Conservation (phyloP, 495 filamentous ascomycete genomes). For the Penicillium flavigenum region DNA sequence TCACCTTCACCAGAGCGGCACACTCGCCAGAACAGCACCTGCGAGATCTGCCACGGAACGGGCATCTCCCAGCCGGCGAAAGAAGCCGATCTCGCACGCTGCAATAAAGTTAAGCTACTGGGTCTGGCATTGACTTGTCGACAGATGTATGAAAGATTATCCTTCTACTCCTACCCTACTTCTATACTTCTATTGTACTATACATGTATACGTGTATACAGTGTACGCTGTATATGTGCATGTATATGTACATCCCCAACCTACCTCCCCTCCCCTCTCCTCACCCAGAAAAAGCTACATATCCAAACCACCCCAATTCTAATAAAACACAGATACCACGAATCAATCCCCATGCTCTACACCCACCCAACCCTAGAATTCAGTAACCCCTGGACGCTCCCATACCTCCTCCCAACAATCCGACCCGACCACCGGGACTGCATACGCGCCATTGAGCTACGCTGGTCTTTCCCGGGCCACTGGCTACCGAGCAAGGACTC, state of each 20-base stretch:
- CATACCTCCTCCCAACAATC: constrained; percentile 45
- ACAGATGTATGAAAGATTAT: constrained; percentile 22
- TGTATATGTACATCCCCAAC: neutral
- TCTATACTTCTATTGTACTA: neutral
- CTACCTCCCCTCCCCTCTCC: neutral
- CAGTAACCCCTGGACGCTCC: constrained; percentile 48
- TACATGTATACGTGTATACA: neutral
- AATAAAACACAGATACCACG: constrained; percentile 32
- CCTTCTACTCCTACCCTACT: neutral
- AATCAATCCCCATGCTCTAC: constrained; percentile 44
- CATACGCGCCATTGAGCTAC: constrained; percentile 42
- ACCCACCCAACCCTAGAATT: constrained; percentile 44
- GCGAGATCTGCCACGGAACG: constrained; percentile 43
- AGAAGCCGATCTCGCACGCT: constrained; percentile 12
- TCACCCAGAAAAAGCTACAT: neutral
- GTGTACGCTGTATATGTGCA: neutral
- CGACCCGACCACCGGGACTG: constrained; percentile 32
- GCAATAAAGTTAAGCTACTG: constrained; percentile 14
- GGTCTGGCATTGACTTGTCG: constrained; percentile 26
- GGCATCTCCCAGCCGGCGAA: constrained; percentile 28
- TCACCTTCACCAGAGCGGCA: neutral
- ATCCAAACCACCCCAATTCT: neutral
- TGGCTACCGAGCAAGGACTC: constrained; percentile 50
- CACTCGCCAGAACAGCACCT: constrained; percentile 15
- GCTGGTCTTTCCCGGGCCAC: constrained; percentile 49